These are phyloP conservation scores for Glycine latifolia DNA, from an alignment of 306 rosid species.

Conservation along the genomic window DNA sequence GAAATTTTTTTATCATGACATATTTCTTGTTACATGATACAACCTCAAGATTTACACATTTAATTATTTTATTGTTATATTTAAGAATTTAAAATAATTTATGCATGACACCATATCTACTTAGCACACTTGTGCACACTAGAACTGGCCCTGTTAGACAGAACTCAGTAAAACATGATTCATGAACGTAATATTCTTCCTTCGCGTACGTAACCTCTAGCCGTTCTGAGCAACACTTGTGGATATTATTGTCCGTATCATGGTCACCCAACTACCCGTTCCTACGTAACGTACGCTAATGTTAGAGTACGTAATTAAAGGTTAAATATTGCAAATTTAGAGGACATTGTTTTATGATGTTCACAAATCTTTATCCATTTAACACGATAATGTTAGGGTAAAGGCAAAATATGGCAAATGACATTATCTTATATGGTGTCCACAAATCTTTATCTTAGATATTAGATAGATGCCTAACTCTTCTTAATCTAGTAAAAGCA, in stretches of 20 bases:
- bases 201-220: too few relatives aligned
- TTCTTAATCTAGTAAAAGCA: neutral
- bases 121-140: too few relatives aligned
- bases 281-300: neutral
- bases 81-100: too few relatives aligned
- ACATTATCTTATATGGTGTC: neutral
- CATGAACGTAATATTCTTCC: too few relatives aligned
- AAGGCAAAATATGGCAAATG: neutral
- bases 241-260: neutral
- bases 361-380: neutral
- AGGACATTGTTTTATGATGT: neutral
- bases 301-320: neutral
- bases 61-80: too few relatives aligned
- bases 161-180: too few relatives aligned
- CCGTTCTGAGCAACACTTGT: too few relatives aligned
- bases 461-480: conserved; percentile 25
- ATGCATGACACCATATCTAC: too few relatives aligned
- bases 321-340: neutral
- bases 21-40: too few relatives aligned
- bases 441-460: conserved; percentile 16
- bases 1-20: too few relatives aligned
- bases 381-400: neutral
- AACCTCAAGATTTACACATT: too few relatives aligned
- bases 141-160: too few relatives aligned
- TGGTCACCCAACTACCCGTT: neutral